phyloP scores from a whole-genome alignment of 345 rosid genomes.

The Hibiscus tridactylites region DNA sequence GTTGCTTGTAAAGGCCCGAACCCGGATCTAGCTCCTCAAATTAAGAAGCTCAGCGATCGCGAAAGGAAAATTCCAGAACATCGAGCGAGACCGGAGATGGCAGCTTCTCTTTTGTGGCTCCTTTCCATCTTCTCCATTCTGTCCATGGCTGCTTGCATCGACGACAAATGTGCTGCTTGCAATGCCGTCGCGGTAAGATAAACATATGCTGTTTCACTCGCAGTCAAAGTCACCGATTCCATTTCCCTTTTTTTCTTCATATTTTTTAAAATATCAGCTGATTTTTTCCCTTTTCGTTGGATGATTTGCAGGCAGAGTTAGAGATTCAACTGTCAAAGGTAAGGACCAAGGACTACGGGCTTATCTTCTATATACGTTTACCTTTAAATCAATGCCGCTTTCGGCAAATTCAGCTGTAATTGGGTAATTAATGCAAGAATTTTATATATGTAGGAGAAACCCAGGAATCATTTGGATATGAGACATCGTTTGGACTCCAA shows the following conservation, averaged over 20 bases:
- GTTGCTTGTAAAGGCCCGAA: not conserved
- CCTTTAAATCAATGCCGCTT: not conserved
- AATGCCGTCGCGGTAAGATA: conserved; percentile 70
- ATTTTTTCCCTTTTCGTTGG: conserved; percentile 1
- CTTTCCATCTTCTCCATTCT: conserved; percentile 26
- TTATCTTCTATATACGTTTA: not conserved
- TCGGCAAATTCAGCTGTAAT: not conserved
- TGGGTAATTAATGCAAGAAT: not conserved
- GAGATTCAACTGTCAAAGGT: conserved; percentile 74
- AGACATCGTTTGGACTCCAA: conserved; percentile 78
- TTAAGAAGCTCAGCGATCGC: not conserved
- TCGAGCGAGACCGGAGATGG: not conserved
- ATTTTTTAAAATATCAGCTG: not conserved
- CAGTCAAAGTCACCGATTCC: not conserved
- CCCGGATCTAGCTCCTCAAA: not conserved
- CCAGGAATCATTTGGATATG: conserved; percentile 92
- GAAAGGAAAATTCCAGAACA: not conserved
- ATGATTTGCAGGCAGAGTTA: conserved; percentile 62
- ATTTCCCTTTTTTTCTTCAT: not conserved
- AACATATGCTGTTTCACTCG: not conserved
- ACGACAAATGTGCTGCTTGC: conserved; percentile 83
- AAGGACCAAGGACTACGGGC: conserved; percentile 8
- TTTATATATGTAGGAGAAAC: conserved; percentile 52
- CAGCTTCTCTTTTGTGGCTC: conserved; percentile 4
- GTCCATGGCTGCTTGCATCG: conserved; percentile 30